Evolutionary conservation across 148 eudicot genomes (phyloP), one percentile per base, ranked within the genome.

Genomic region (Tetragonia tetragonoides): DNA sequence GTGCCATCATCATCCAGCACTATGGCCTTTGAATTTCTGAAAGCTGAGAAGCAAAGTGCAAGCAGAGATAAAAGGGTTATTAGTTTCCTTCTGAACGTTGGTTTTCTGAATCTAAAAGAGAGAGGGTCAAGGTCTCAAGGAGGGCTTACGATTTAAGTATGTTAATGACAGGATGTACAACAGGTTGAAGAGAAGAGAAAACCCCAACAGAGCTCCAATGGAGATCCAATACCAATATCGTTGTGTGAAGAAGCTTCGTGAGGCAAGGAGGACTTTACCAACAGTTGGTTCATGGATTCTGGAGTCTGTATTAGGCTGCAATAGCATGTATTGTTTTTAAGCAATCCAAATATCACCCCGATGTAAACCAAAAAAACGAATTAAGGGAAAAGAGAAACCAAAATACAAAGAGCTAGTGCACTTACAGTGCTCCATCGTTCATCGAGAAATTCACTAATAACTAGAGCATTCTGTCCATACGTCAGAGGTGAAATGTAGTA

Each of bases 401-500:
- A 61, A 62, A 64, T 24, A 70, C 47, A 8, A 41, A 12, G 60
- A 24, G 14, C 23, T 77, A 66, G 65, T 24, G 49, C 5, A 83
- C 87, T 81, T 84, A 91, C 93, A 21, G 77, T 70, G 56, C 86
- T 89, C 96, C 96, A 91, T 83, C 96, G 87, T 66, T 87, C 61
- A 37, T 88, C 96, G 57, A 91, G 93, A 83, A 91, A 91, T 79
- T 91, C 96, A 70, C 85, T 91, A 49, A 91, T 85, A 42, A 84
- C 96, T 41, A 91, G 75, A 47, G 96, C 96, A 73, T 88, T 89
- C 65, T 91, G 96, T 47, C 88, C 96, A 76, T 89, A 91, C 89
- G 83, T 89, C 93, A 91, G 87, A 37, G 96, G 96, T 76, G 96
- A 91, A 65, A 78, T 66, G 70, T 91, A 91, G 78, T 89, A 91